These are phyloP conservation scores for Lasiosphaeria miniovina DNA, from an alignment of 495 filamentous ascomycete species.

Conservation along the genomic window DNA sequence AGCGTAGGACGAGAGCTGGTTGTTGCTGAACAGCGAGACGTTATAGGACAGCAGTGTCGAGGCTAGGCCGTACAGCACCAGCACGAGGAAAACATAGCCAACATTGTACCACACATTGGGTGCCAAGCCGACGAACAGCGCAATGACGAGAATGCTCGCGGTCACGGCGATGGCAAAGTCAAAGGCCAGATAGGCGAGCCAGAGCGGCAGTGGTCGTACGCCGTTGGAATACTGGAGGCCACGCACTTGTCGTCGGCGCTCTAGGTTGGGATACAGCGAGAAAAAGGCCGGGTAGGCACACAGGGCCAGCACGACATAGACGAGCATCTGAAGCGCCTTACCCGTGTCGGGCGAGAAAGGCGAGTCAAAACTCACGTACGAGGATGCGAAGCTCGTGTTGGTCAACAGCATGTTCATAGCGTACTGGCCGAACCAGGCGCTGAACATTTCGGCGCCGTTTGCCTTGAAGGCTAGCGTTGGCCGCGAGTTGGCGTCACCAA, in stretches of 20 bases:
- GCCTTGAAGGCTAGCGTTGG: conserved; percentile 63
- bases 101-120: conserved; percentile 65
- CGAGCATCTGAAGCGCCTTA: conserved; percentile 71
- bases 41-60: conserved; percentile 70
- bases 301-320: conserved; percentile 76
- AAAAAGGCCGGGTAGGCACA: conserved; percentile 79
- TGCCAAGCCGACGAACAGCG: conserved; percentile 54
- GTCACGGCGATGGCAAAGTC: conserved; percentile 69
- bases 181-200: conserved; percentile 74
- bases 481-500: conserved; percentile 52
- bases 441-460: conserved; percentile 36
- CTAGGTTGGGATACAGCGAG: conserved; percentile 77
- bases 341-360: conserved; percentile 62
- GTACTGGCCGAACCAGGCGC: conserved; percentile 67
- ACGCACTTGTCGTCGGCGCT: conserved; percentile 71
- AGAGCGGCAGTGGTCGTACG: conserved; percentile 66
- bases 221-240: conserved; percentile 86
- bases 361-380: conserved; percentile 66
- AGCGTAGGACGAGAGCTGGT: conserved; percentile 43
- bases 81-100: conserved; percentile 72
- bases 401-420: conserved; percentile 62
- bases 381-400: conserved; percentile 63
- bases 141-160: conserved; percentile 59
- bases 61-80: conserved; percentile 71
- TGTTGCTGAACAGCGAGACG: conserved; percentile 58